Base-by-base conservation (phyloP, 805 yeast genomes). In the Metschnikowia lunata region DNA sequence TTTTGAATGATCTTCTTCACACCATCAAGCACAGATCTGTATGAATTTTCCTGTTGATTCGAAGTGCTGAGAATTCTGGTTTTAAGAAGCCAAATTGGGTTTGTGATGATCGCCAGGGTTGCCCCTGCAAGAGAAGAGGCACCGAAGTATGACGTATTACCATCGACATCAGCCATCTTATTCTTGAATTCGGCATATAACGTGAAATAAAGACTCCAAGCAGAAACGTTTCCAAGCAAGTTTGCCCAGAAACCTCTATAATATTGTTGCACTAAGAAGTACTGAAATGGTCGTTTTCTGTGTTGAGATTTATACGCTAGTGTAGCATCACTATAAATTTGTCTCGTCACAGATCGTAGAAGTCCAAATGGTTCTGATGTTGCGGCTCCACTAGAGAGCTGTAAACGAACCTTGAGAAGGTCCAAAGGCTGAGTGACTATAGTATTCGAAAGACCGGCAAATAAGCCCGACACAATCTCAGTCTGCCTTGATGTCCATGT, bases 71-170 rank as follows among this genome's bases (percentile, higher is more conserved):
- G 72, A 52, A 91, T 83, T 49, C 98, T 73, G 0, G 99, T 93
- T 63, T 93, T 93, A 14, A 93, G 62, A 1, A 93, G 96, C 99
- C 99, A 91, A 9, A 91, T 76, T 1, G 99, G 99, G 59, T 89
- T 93, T 1, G 99, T 90, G 12, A 86, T 34, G 0, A 88, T 43
- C 1, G 95, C 77, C 0, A 97, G 88, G 6, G 81, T 56, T 34
- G 81, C 57, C 0, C 99, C 99, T 0, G 97, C 89, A 13, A 65
- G 33, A 2, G 69, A 46, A 2, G 71, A 66, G 7, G 71, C 62
- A 6, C 63, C 57, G 41, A 70, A 68, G 47, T 61, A 71, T 37
- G 60, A 61, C 6, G 60, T 40, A 3, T 63, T 55, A 4, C 58
- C 53, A 33, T 48, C 42, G 6, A 48, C 45, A 15, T 36, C 43